A percentile compares a stretch with the other conserved stretches of the same genome.
phyloP scores from a whole-genome alignment of 2,329 filamentous ascomycete genomes.

The Hirsutella thompsonii region DNA sequence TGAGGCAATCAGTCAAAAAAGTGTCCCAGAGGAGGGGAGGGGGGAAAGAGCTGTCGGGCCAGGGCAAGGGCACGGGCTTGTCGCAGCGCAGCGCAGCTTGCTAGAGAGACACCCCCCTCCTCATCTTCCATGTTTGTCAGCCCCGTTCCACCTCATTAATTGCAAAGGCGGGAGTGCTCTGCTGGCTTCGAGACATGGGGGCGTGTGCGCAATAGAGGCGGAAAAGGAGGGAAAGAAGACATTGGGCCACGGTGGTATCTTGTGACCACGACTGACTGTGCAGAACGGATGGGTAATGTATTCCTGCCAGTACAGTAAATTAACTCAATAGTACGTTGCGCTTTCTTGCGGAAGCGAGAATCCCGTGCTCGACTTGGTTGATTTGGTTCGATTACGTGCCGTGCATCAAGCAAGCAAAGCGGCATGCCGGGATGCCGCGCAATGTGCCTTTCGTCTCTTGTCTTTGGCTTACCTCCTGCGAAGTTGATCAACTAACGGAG shows the following conservation, averaged over 20 bases:
- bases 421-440: no score
- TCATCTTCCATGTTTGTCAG: not conserved
- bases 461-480: no score
- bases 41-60: not conserved
- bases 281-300: not conserved
- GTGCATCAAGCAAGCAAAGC: no score
- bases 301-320: no score
- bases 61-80: not conserved
- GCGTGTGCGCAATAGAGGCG: not conserved
- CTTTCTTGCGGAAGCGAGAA: no score
- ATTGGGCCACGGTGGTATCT: conserved; percentile 1
- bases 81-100: not conserved
- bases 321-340: no score
- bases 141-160: not conserved
- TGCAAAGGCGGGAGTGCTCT: not conserved
- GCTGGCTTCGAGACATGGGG: not conserved
- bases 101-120: not conserved
- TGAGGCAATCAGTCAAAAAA: no score
- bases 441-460: no score
- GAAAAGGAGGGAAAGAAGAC: not conserved
- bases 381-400: no score
- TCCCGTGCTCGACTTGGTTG: no score
- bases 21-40: no score
- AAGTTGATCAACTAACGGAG: no score
- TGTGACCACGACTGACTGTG: conserved; percentile 1